Evolutionary conservation across 176 grass and related monocot species (phyloP).

Genomic region (Carex kokanica): DNA sequence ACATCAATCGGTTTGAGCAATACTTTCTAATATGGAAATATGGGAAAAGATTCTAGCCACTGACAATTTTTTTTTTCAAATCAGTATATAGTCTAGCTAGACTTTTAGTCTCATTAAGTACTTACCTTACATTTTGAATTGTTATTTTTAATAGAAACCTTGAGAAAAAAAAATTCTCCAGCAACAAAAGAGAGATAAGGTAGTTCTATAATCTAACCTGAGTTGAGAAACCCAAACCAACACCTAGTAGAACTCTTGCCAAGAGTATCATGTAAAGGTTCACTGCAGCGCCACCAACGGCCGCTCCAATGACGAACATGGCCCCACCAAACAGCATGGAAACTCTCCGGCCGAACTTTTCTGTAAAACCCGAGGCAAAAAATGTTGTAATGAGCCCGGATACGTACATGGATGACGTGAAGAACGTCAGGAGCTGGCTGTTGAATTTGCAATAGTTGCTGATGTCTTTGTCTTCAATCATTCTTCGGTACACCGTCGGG

Average conservation of each 20-base stretch:
- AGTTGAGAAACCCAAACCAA: conserved; percentile 63
- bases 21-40: too few species aligned
- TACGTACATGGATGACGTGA: conserved; percentile 81
- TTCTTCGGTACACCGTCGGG: conserved; percentile 52
- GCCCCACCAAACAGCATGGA: conserved; percentile 66
- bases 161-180: not conserved
- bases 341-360: conserved; percentile 27
- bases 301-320: conserved; percentile 43
- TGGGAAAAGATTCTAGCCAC: too few species aligned
- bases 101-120: too few species aligned
- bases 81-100: too few species aligned
- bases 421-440: conserved; percentile 73
- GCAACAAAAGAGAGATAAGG: not conserved
- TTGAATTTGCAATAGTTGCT: conserved; percentile 97
- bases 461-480: conserved; percentile 43
- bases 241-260: conserved; percentile 50
- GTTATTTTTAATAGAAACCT: not conserved
- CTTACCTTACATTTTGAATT: not conserved
- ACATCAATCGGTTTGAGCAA: too few species aligned
- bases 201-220: conserved; percentile 25
- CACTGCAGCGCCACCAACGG: conserved; percentile 38
- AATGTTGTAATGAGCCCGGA: conserved; percentile 53
- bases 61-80: too few species aligned
- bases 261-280: conserved; percentile 64
- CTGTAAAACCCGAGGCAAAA: conserved; percentile 44